Base-by-base conservation (phyloP, 2,329 filamentous ascomycete species). In the Phialocephala subalpina region DNA sequence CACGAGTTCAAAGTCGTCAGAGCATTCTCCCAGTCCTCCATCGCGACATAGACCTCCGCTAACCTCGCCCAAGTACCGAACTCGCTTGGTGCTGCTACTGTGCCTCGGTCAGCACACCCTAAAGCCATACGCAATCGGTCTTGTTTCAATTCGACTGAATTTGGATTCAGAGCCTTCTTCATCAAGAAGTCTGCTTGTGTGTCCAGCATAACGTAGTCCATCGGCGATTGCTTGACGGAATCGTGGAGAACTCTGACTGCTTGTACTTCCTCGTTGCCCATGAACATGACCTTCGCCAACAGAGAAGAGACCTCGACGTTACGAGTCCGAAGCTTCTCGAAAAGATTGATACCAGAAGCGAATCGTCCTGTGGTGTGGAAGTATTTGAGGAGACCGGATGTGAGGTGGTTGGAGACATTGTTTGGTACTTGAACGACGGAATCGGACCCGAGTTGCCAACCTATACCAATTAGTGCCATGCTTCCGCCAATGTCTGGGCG, bases 341-440 rank as follows among this genome's bases (percentile, higher is more conserved):
- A 99, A 0, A 99, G 85, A 72, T 99, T 99, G 79, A 99, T 97
- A 16, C 94, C 96, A 0, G 96, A 98, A 9, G 94, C 88, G 74
- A 96, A 97, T 66, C 96, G 90, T 20, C 96, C 97, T 0, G 95
- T 98, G 0, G 96, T 99, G 73, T 94, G 89, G 73, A 99, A 97
- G 78, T 99, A 99, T 79, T 92, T 93, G 36, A 99, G 83, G 6
- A 99, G 87, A 3, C 97, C 96, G n/a, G 93, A 90, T 1, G 95
- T 97, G 45, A 99, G 85, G 78, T 98, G 94, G 77, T 99, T 99
- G 18, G 93, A 97, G 64, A 98, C 96, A 65, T 96, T 91, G 75
- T 97, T 99, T 2, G 96, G 96, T 3, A 99, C 95, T 80, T 99
- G 96, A 5, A 98, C 97, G 75, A 97, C 92, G 0, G 95, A 95